Evolutionary conservation across 176 grass and related monocot genomes (phyloP).

Genomic region (Oryza nivara): DNA sequence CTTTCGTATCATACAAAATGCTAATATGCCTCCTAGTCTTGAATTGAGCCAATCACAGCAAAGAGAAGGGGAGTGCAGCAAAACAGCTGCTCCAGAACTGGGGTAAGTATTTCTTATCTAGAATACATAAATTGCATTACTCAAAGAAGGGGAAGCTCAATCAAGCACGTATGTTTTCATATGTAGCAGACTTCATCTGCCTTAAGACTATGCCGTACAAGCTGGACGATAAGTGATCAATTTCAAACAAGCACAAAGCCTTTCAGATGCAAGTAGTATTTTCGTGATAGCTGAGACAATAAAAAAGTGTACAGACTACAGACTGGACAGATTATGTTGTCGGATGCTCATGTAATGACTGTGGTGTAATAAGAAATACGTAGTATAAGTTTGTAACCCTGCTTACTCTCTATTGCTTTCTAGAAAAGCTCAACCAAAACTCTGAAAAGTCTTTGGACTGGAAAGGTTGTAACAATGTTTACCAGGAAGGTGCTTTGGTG

Average conservation of each 20-base stretch:
- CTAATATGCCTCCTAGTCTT: constrained; percentile 33
- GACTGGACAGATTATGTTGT: background rate
- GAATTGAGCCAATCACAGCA: constrained; percentile 42
- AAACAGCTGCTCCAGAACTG: constrained; percentile 45
- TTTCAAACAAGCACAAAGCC: background rate
- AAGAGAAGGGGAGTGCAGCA: constrained; percentile 8
- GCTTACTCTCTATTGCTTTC: background rate
- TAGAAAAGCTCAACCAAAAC: background rate
- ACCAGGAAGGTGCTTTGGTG: background rate
- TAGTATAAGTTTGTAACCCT: background rate
- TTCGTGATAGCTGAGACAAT: background rate
- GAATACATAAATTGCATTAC: constrained; percentile 18
- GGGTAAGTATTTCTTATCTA: constrained; percentile 56
- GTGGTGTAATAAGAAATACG: constrained; percentile 25
- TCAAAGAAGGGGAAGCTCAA: constrained; percentile 16
- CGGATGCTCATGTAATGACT: constrained; percentile 7
- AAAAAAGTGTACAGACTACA: constrained; percentile 25
- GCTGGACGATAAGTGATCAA: background rate
- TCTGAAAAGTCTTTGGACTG: background rate
- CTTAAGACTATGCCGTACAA: constrained; percentile 29
- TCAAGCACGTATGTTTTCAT: constrained; percentile 15
- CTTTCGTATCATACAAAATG: constrained; percentile 43
- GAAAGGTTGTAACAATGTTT: background rate
- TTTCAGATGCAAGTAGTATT: constrained; percentile 21
- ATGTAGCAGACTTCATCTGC: constrained; percentile 58